Conservation (phyloP, 495 filamentous ascomycete species). For the Arthonia radiata region DNA sequence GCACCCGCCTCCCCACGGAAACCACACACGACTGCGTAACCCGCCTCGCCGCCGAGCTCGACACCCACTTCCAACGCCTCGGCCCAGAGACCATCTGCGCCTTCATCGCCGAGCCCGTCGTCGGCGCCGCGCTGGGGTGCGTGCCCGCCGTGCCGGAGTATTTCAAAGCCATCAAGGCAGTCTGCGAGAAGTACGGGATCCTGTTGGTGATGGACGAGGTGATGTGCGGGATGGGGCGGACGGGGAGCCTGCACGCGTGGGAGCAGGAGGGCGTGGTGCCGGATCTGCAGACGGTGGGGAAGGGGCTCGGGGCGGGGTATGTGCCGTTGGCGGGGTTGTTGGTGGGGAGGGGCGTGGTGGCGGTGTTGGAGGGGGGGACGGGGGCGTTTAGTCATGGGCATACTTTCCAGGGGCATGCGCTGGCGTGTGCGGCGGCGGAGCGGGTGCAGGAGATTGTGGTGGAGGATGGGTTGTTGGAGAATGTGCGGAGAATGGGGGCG, state of each 20-base stretch:
- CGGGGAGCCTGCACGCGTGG: slow-evolving; percentile 43
- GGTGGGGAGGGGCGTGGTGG: slow-evolving; percentile 2
- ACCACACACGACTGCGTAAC: slow-evolving; percentile 19
- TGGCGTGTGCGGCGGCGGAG: slow-evolving; percentile 29
- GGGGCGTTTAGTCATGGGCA: slow-evolving; percentile 9
- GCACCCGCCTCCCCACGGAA: slow-evolving; percentile 16
- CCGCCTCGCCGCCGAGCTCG: slow-evolving; percentile 40
- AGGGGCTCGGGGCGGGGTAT: slow-evolving; percentile 31
- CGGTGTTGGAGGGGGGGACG: slow-evolving; percentile 2
- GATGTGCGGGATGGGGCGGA: slow-evolving; percentile 56
- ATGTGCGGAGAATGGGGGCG: slow-evolving; percentile 24
- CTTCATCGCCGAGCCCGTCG: slow-evolving; percentile 53
- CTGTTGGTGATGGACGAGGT: slow-evolving; percentile 54
- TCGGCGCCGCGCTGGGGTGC: slow-evolving; percentile 35
- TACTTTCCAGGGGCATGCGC: slow-evolving; percentile 33
- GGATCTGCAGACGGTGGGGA: slow-evolving; percentile 47
- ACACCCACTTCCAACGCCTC: slow-evolving; percentile 45
- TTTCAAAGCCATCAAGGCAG: slow-evolving; percentile 30
- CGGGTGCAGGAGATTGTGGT: slow-evolving; percentile 27
- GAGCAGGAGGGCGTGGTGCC: slow-evolving; percentile 34
- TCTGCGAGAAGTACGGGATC: slow-evolving; percentile 40
- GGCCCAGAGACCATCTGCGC: slow-evolving; percentile 50
- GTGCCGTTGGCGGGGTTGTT: slow-evolving; percentile 1
- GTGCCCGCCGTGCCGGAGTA: slow-evolving; percentile 39
- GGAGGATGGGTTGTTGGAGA: slow-evolving; percentile 24